Conservation (phyloP, 2,329 filamentous ascomycete genomes). For the Thelonectria blattea region DNA sequence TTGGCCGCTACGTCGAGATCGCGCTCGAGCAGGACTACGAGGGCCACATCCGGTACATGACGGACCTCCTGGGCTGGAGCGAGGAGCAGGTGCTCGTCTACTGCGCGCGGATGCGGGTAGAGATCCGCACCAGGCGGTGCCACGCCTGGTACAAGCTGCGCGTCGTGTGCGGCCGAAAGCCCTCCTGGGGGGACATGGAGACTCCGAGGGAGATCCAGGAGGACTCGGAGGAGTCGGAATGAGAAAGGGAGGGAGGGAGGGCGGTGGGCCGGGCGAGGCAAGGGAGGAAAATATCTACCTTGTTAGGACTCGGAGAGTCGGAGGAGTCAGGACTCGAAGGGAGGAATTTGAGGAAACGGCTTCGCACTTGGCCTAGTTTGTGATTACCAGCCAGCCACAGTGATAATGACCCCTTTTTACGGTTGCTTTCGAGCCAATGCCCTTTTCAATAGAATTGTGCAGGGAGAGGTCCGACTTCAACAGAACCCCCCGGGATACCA, state of each 20-base stretch:
- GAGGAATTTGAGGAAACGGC: background rate
- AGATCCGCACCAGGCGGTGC: background rate
- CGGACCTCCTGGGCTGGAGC: conserved; percentile 27
- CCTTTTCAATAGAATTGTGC: too few species aligned
- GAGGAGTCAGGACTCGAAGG: background rate
- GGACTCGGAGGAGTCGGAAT: too few species aligned
- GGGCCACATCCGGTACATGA: conserved; percentile 31
- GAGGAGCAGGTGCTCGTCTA: conserved; percentile 28
- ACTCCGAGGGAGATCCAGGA: background rate
- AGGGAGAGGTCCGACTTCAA: too few species aligned
- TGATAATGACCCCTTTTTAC: background rate
- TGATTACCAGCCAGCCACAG: background rate
- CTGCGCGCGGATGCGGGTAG: background rate
- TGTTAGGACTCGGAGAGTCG: background rate
- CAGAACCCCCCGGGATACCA: background rate
- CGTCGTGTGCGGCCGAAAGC: background rate
- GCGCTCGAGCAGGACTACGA: conserved; percentile 30
- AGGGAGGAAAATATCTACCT: background rate
- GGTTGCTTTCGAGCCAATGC: background rate
- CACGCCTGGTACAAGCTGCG: background rate
- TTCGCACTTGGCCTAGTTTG: background rate
- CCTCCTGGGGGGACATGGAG: background rate
- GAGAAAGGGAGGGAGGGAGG: background rate
- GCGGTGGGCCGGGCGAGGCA: background rate
- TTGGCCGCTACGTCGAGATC: conserved; percentile 24